Base-by-base conservation (phyloP, 192 early-diverging fungal genomes). In the Thamnidium elegans region DNA sequence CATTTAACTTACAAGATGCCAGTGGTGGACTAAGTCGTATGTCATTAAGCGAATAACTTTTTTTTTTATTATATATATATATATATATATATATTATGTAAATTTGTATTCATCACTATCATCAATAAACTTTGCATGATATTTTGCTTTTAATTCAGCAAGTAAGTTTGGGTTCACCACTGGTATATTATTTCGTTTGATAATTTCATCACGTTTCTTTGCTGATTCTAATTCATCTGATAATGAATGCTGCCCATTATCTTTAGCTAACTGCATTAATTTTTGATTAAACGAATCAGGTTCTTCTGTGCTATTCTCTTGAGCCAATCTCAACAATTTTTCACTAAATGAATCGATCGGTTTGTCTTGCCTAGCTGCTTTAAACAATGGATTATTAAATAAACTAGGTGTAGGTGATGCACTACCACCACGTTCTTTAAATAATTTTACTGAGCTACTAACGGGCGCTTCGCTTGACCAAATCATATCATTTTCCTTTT, bases 11-110 rank as follows among this genome's bases (percentile, higher is more conserved):
- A 36, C 63, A 66, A 13, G 69, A 71, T 61, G 69, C 69, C 7
- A 71, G 69, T 66, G 69, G 69, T 1, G 64, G 69, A n/a, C 30
- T 71, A 19, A 71, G 69, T 30, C 48, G 64, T 36, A 71, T 71
- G 69, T 62, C 69, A 10, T 30, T 71, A 39, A 61, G 69, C 46
- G 63, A 71, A 59, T 62, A 58, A 62, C 26, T 48, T 45, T 21
- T 42, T 47, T 34, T 8, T 48, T 21, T 20, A 56, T 10, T 19
- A 36, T 20, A 55, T 10, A 19, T 51, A 51, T 51, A 23, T 51
- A 53, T 15, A 32, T 53, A 53, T 53, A 53, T 15, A 31, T 5
- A 2, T 55, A n/a, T 44, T 59, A 59, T 43, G 58, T 17, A 45
- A 59, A 59, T 15, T 59, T 43, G 21, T 59, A 59, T 44, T 31